Conservation (phyloP, 2,329 filamentous ascomycete genomes). For the Gaeumannomyces tritici region DNA sequence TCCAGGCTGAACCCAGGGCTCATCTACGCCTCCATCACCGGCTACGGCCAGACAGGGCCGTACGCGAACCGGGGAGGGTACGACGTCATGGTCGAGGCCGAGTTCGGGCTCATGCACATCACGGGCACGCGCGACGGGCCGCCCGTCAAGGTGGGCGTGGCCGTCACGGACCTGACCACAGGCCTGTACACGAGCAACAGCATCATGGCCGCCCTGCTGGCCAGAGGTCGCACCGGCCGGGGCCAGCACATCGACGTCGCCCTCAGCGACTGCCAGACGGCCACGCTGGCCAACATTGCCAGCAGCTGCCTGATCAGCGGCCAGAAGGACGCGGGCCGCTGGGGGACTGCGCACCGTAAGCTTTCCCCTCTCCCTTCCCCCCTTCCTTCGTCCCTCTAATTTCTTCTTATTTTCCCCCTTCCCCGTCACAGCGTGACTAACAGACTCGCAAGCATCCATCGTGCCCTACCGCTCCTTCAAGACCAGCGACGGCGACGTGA, state of each 20-base stretch:
- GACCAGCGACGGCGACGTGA: conserved; percentile 60
- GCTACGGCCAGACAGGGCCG: conserved; percentile 91
- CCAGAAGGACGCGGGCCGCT: conserved; percentile 76
- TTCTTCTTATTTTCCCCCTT: not conserved
- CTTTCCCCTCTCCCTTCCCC: conserved; percentile 7
- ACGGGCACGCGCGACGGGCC: conserved; percentile 81
- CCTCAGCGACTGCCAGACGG: conserved; percentile 89
- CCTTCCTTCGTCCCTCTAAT: not conserved
- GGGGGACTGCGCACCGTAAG: conserved; percentile 91
- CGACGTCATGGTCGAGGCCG: conserved; percentile 98
- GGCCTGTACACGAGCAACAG: conserved; percentile 92
- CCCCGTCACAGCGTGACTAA: too few species aligned
- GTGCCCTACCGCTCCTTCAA: conserved; percentile 87
- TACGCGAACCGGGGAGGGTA: conserved; percentile 84
- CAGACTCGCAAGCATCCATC: too few species aligned
- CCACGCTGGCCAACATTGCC: conserved; percentile 89
- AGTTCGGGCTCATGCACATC: conserved; percentile 98
- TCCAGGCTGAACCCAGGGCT: conserved; percentile 73
- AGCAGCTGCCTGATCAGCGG: conserved; percentile 86
- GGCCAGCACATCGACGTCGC: conserved; percentile 91
- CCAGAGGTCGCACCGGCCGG: conserved; percentile 60
- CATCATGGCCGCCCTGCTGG: conserved; percentile 87
- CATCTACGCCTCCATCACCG: conserved; percentile 93
- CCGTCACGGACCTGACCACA: conserved; percentile 91
- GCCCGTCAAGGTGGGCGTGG: conserved; percentile 94